Evolutionary conservation across 306 rosid genomes (phyloP).

Genomic region (Prunus mongolica): DNA sequence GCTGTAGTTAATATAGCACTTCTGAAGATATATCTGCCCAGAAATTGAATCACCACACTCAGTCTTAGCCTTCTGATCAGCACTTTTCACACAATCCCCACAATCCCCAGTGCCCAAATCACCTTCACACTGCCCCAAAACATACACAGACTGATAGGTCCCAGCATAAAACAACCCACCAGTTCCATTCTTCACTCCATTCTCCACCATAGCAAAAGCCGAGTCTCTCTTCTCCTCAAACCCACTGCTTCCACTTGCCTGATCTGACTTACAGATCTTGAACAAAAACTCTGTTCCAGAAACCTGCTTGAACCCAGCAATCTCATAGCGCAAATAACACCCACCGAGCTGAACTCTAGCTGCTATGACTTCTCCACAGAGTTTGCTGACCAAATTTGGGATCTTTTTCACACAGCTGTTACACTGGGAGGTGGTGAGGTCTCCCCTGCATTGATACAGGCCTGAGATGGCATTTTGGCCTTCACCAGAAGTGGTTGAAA

Average conservation of each 20-base stretch:
- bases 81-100: constrained; percentile 60
- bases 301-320: constrained; percentile 56
- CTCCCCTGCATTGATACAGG: constrained; percentile 89
- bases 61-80: constrained; percentile 41
- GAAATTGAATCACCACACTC: constrained; percentile 62
- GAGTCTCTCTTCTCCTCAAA: constrained; percentile 50
- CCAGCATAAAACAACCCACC: constrained; percentile 63
- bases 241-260: constrained; percentile 47
- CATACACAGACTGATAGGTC: constrained; percentile 61
- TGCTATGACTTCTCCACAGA: constrained; percentile 58
- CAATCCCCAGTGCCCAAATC: constrained; percentile 61
- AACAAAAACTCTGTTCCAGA: constrained; percentile 49
- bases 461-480: constrained; percentile 43
- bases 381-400: constrained; percentile 33
- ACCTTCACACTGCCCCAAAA: constrained; percentile 87
- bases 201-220: constrained; percentile 65
- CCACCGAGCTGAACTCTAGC: constrained; percentile 80
- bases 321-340: constrained; percentile 68
- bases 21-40: constrained; percentile 68
- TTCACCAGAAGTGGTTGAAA: constrained; percentile 49
- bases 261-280: constrained; percentile 56
- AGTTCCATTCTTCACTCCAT: constrained; percentile 52
- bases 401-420: constrained; percentile 51
- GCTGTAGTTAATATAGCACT: constrained; percentile 70
- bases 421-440: constrained; percentile 60